A percentile compares a stretch with the other conserved stretches of the same genome.
These are phyloP conservation scores for Pestalotiopsis sp. DNA, from an alignment of 2,329 filamentous ascomycete species.

Conservation along the genomic window DNA sequence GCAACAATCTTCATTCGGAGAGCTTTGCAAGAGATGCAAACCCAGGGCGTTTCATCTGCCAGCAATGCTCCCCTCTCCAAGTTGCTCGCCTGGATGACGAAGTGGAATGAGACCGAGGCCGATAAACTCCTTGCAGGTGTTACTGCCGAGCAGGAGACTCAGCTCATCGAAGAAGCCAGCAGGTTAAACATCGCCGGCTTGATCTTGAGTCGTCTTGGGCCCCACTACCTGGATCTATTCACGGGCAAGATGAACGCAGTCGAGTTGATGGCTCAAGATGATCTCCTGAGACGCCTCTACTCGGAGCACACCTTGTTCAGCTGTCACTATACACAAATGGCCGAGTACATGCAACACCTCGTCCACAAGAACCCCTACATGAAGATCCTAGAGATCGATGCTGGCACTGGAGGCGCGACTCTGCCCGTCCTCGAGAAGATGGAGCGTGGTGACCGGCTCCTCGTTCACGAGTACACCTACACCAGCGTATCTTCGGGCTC, in stretches of 20 bases:
- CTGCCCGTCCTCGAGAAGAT: constrained; percentile 11
- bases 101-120: constrained; percentile 6
- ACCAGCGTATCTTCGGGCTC: background rate
- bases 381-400: constrained; percentile 20
- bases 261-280: constrained; percentile 7
- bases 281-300: constrained; percentile 9
- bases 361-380: constrained; percentile 11
- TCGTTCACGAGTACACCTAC: constrained; percentile 11
- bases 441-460: constrained; percentile 13
- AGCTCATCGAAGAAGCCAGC: constrained; percentile 13
- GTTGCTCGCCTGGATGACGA: constrained; percentile 17
- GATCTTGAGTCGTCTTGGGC: constrained; percentile 9
- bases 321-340: constrained; percentile 10
- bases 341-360: constrained; percentile 2
- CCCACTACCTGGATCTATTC: constrained; percentile 10
- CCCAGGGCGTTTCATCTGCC: constrained; percentile 1
- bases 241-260: background rate
- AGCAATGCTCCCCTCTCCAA: constrained; percentile 12
- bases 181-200: constrained; percentile 10
- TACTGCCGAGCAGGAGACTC: constrained; percentile 11
- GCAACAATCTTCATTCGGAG: constrained; percentile 17
- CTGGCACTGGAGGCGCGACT: constrained; percentile 26
- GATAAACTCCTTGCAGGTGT: background rate
- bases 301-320: constrained; percentile 6
- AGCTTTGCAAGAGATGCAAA: constrained; percentile 1